These are phyloP conservation scores for Wallacemonas sp. DNA, from an alignment of 208 protist genomes.

Conservation along the genomic window DNA sequence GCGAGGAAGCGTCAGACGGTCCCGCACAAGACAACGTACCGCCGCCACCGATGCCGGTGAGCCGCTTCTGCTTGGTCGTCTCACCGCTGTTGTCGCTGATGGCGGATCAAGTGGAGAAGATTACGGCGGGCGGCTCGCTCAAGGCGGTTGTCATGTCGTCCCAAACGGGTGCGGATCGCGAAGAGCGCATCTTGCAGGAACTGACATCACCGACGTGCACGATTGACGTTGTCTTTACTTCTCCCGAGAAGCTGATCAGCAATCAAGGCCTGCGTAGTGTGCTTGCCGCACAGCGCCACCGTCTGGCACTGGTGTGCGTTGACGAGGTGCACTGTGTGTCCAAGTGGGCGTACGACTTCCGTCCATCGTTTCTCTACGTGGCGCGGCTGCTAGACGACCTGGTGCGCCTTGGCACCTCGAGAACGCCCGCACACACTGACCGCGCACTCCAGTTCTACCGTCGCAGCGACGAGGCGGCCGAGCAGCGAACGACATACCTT, in stretches of 20 bases:
- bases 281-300: constrained; percentile 39
- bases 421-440: not conserved
- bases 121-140: constrained; percentile 28
- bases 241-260: constrained; percentile 73
- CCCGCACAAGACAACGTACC: not conserved
- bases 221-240: constrained; percentile 88
- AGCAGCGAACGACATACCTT: constrained; percentile 36
- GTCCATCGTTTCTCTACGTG: constrained; percentile 81
- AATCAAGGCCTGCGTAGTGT: constrained; percentile 41
- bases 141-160: constrained; percentile 55
- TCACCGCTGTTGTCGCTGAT: constrained; percentile 96
- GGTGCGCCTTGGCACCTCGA: not conserved
- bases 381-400: constrained; percentile 46
- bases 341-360: constrained; percentile 96
- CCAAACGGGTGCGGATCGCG: constrained; percentile 33
- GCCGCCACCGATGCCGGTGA: constrained; percentile 14
- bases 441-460: not conserved
- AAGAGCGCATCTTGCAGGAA: constrained; percentile 37
- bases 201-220: constrained; percentile 30
- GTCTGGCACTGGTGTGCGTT: constrained; percentile 86
- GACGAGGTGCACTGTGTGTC: constrained; percentile 98
- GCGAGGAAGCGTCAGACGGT: not conserved
- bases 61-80: constrained; percentile 85
- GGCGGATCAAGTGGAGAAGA: constrained; percentile 90
- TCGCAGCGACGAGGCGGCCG: not conserved